These are phyloP conservation scores for Golubevia sp. DNA, from an alignment of 1,284 basidiomycete genomes.

Conservation along the genomic window DNA sequence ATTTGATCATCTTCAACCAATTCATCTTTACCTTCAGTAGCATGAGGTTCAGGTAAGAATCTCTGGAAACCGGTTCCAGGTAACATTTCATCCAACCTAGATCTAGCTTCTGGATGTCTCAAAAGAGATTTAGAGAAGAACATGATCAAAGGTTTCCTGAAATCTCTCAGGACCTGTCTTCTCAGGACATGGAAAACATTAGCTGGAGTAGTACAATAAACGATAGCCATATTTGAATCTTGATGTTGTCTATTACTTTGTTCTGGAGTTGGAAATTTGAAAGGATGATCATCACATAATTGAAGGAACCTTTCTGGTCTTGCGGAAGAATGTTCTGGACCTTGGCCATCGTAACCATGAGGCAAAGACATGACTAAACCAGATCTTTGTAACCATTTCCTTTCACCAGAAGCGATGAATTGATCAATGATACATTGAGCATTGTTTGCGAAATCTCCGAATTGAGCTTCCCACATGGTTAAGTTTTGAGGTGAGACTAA, in stretches of 20 bases:
- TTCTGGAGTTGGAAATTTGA: conserved; percentile 83
- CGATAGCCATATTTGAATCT: conserved; percentile 99
- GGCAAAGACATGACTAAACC: conserved; percentile 85
- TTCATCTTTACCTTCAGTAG: conserved; percentile 66
- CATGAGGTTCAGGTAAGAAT: conserved; percentile 84
- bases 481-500: conserved; percentile 91
- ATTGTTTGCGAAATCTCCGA: conserved; percentile 96
- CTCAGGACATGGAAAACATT: conserved; percentile 62
- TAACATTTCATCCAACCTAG: conserved; percentile 82
- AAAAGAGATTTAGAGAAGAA: conserved; percentile 97
- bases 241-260: conserved; percentile 95
- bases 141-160: conserved; percentile 67
- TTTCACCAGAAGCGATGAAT: conserved; percentile 95
- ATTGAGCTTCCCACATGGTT: conserved; percentile 97
- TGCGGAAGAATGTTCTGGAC: conserved; percentile 96
- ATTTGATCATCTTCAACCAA: conserved; percentile 83
- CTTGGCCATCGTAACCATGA: conserved; percentile 98
- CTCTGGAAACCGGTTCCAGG: conserved; percentile 89
- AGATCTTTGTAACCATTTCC: conserved; percentile 96
- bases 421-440: conserved; percentile 99
- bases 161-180: conserved; percentile 60
- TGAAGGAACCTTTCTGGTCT: conserved; percentile 96
- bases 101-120: conserved; percentile 89
- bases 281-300: conserved; percentile 95
- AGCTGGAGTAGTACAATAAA: conserved; percentile 76